phyloP scores from a whole-genome alignment of 345 rosid species.

The Gossypium herbaceum region DNA sequence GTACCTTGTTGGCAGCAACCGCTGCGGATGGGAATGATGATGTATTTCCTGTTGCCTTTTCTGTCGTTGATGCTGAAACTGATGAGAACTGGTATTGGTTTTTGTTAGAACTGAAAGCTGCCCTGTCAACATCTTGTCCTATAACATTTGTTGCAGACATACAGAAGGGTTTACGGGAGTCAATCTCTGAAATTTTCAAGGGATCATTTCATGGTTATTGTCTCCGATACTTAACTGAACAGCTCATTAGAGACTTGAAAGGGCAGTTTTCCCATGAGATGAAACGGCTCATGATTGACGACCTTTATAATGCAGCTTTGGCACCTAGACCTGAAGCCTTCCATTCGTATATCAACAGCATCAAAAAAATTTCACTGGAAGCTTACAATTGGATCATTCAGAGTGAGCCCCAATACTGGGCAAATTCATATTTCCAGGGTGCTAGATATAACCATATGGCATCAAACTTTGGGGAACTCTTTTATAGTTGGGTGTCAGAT shows the following conservation, averaged over 20 bases:
- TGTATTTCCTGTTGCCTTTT: slow-evolving; percentile 81
- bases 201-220: slow-evolving; percentile 73
- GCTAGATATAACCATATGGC: slow-evolving; percentile 80
- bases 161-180: slow-evolving; percentile 69
- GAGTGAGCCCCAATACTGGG: slow-evolving; percentile 88
- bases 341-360: slow-evolving; percentile 57
- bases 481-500: slow-evolving; percentile 78
- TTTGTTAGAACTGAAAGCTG: slow-evolving; percentile 67
- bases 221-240: slow-evolving; percentile 62
- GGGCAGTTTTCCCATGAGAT: slow-evolving; percentile 90
- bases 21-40: slow-evolving; percentile 81
- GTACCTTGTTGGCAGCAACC: slow-evolving; percentile 76
- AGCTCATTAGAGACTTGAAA: slow-evolving; percentile 72
- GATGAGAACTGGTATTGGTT: slow-evolving; percentile 94
- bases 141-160: slow-evolving; percentile 82
- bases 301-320: slow-evolving; percentile 68
- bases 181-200: slow-evolving; percentile 55
- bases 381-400: slow-evolving; percentile 82
- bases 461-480: slow-evolving; percentile 76
- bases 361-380: slow-evolving; percentile 68
- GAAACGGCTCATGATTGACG: slow-evolving; percentile 72
- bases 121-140: slow-evolving; percentile 50
- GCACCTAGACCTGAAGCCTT: slow-evolving; percentile 62
- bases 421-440: slow-evolving; percentile 77
- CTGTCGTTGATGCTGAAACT: slow-evolving; percentile 76